Evolutionary conservation across 2,329 filamentous ascomycete species (phyloP).

Genomic region (Helotiales sp.): DNA sequence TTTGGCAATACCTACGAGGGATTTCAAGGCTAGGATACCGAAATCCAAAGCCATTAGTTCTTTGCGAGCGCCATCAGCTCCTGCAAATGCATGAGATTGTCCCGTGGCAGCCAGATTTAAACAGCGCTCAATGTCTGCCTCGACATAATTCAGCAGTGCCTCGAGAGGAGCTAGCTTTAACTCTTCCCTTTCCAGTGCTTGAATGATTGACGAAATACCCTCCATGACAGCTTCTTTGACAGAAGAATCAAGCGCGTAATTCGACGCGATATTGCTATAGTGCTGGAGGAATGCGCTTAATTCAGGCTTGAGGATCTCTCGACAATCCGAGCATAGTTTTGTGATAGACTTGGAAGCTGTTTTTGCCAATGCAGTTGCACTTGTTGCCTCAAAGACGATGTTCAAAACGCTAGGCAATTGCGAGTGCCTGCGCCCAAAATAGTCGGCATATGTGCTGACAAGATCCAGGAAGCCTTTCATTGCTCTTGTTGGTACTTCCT

Average conservation of each 20-base stretch:
- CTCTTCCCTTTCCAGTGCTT: conserved; percentile 63
- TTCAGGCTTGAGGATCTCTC: conserved; percentile 66
- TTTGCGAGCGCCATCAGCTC: not conserved
- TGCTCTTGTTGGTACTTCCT: conserved; percentile 59
- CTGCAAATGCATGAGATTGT: not conserved
- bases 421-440: conserved; percentile 69
- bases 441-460: conserved; percentile 73
- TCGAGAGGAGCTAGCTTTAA: conserved; percentile 55
- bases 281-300: conserved; percentile 68
- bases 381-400: conserved; percentile 71
- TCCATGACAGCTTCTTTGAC: conserved; percentile 74
- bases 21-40: conserved; percentile 55
- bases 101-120: conserved; percentile 23
- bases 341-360: conserved; percentile 74
- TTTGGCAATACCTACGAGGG: conserved; percentile 68
- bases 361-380: conserved; percentile 60
- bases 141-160: conserved; percentile 61
- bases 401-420: conserved; percentile 70
- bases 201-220: conserved; percentile 73
- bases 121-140: conserved; percentile 56
- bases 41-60: conserved; percentile 37
- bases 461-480: conserved; percentile 68
- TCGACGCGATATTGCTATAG: conserved; percentile 64
- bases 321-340: conserved; percentile 73
- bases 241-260: conserved; percentile 62